Evolutionary conservation across 1,284 basidiomycete species (phyloP).

Genomic region (Serendipita sp.): DNA sequence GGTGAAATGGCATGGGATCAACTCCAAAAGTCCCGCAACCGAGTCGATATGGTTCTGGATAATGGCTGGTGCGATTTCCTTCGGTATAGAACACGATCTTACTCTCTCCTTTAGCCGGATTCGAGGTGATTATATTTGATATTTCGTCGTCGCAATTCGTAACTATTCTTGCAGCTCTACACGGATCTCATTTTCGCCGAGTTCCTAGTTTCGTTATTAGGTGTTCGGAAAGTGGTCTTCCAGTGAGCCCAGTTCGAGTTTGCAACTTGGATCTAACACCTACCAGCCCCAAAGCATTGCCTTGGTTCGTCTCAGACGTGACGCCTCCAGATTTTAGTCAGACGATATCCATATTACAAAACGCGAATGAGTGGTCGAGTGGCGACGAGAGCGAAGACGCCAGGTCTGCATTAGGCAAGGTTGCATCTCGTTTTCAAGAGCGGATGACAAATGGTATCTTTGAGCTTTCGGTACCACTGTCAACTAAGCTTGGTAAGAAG

Average conservation of each 20-base stretch:
- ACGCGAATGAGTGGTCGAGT: slow-evolving; percentile 27
- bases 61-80: slow-evolving; percentile 42
- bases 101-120: slow-evolving; percentile 48
- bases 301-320: slow-evolving; percentile 91
- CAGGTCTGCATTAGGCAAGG: slow-evolving; percentile 29
- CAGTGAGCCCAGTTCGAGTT: slow-evolving; percentile 47
- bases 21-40: slow-evolving; percentile 29
- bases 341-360: slow-evolving; percentile 32
- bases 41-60: slow-evolving; percentile 84
- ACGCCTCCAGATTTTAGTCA: slow-evolving; percentile 62
- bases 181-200: slow-evolving; percentile 93
- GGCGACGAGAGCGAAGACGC: slow-evolving; percentile 24
- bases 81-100: background rate
- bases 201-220: slow-evolving; percentile 79
- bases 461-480: slow-evolving; percentile 52
- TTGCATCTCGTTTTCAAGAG: slow-evolving; percentile 60
- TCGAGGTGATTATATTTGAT: slow-evolving; percentile 44
- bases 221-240: slow-evolving; percentile 69
- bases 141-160: background rate
- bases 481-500: slow-evolving; percentile 45
- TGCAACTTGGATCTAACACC: slow-evolving; percentile 12
- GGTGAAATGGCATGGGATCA: slow-evolving; percentile 65
- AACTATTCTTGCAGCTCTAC: slow-evolving; percentile 44
- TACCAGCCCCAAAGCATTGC: slow-evolving; percentile 68
- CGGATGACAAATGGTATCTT: slow-evolving; percentile 64